phyloP scores from a whole-genome alignment of 2,329 filamentous ascomycete genomes.

The Periglandula ipomoeae region DNA sequence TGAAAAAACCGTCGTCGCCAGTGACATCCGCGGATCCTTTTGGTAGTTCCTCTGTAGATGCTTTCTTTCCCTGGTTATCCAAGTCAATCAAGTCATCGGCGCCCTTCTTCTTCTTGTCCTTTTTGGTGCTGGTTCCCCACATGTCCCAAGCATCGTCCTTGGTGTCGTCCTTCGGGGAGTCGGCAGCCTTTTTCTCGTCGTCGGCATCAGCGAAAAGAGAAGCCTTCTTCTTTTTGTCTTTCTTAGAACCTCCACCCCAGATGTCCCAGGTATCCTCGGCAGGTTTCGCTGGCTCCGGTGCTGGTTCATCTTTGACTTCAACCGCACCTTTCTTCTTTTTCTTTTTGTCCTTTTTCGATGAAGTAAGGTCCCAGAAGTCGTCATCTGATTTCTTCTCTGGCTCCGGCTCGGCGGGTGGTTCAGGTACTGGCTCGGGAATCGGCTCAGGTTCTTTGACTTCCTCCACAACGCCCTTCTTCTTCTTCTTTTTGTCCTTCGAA shows the following conservation, averaged over 20 bases:
- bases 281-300: slow-evolving; percentile 1
- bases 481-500: slow-evolving; percentile 21
- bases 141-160: no score
- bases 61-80: slow-evolving; percentile 19
- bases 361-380: slow-evolving; percentile 15
- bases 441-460: slow-evolving; percentile 12
- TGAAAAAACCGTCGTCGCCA: slow-evolving; percentile 43
- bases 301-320: background rate
- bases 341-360: slow-evolving; percentile 12
- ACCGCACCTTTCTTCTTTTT: slow-evolving; percentile 9
- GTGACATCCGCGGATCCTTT: slow-evolving; percentile 21
- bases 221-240: slow-evolving; percentile 12
- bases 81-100: slow-evolving; percentile 27
- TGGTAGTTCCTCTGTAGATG: slow-evolving; percentile 17
- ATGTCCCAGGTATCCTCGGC: slow-evolving; percentile 4
- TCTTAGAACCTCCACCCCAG: slow-evolving; percentile 6
- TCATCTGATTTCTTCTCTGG: slow-evolving; percentile 7
- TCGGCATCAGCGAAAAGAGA: slow-evolving; percentile 1
- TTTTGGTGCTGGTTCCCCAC: slow-evolving; percentile 19
- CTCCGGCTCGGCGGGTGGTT: slow-evolving; percentile 5
- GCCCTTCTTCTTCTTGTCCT: slow-evolving; percentile 30
- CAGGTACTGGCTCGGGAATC: slow-evolving; percentile 11
- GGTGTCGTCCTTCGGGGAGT: slow-evolving; percentile 11
- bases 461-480: slow-evolving; percentile 14
- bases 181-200: slow-evolving; percentile 9